Evolutionary conservation across 768 basidiomycete species (phyloP).

Genomic region (Mycena crocata): DNA sequence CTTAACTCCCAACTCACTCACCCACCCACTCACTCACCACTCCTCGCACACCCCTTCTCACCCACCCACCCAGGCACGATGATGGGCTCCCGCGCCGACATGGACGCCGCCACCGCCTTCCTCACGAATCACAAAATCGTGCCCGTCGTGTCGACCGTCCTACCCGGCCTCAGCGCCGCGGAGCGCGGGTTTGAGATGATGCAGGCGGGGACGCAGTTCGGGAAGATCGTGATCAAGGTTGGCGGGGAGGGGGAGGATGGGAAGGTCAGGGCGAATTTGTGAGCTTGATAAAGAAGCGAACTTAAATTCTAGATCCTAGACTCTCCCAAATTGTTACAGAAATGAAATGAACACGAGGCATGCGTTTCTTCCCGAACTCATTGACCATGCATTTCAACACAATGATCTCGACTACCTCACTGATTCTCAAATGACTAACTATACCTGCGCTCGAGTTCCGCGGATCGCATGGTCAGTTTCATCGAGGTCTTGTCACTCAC

Average conservation of each 20-base stretch:
- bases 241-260: slow-evolving; percentile 34
- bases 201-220: slow-evolving; percentile 75
- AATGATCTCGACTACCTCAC: no score
- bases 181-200: slow-evolving; percentile 80
- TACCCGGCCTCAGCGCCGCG: slow-evolving; percentile 72
- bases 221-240: slow-evolving; percentile 77
- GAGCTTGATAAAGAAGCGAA: not conserved
- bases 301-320: no score
- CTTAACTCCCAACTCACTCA: not conserved
- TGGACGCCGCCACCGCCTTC: slow-evolving; percentile 78
- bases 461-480: no score
- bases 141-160: slow-evolving; percentile 76
- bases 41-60: not conserved
- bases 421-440: no score
- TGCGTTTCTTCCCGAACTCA: no score
- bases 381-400: no score
- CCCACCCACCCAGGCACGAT: slow-evolving; percentile 69
- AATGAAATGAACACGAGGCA: no score
- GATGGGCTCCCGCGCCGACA: slow-evolving; percentile 85
- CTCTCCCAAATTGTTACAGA: no score
- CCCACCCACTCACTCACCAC: not conserved
- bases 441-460: no score
- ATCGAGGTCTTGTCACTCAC: no score
- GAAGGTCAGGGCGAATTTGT: slow-evolving; percentile 2
- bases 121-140: slow-evolving; percentile 72